These are phyloP conservation scores for Annona squamosa DNA, from an alignment of 164 flowering plant species.

Conservation along the genomic window DNA sequence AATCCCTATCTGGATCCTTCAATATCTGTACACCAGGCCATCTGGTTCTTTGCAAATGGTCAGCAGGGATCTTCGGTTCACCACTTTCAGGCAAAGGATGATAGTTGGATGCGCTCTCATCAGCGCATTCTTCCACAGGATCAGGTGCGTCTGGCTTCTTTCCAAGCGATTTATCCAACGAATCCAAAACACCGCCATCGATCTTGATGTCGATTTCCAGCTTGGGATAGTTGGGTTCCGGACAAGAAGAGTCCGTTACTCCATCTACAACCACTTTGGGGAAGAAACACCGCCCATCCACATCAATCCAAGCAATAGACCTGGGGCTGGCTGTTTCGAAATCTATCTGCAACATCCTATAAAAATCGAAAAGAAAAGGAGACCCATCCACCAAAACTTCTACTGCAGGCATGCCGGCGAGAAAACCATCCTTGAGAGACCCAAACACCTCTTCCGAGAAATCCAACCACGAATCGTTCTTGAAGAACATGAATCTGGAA, in stretches of 20 bases:
- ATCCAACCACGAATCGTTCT: slow-evolving; percentile 6
- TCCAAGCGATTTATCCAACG: background rate
- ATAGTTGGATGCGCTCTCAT: slow-evolving; percentile 14
- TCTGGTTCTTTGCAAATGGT: slow-evolving; percentile 1
- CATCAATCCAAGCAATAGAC: slow-evolving; percentile 20
- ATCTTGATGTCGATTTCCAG: slow-evolving; percentile 22
- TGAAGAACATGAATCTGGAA: slow-evolving; percentile 13
- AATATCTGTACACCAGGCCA: slow-evolving; percentile 30
- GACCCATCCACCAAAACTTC: slow-evolving; percentile 8
- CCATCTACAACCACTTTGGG: slow-evolving; percentile 7
- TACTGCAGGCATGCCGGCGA: slow-evolving; percentile 2
- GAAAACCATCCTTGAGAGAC: slow-evolving; percentile 4
- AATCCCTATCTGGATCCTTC: slow-evolving; percentile 22
- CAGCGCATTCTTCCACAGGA: slow-evolving; percentile 10
- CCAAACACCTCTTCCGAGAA: slow-evolving; percentile 4
- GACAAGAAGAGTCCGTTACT: background rate
- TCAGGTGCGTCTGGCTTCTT: slow-evolving; percentile 2
- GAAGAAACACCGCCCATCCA: slow-evolving; percentile 13
- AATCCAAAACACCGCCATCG: background rate
- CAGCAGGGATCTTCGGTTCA: background rate
- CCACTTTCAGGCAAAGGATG: slow-evolving; percentile 5
- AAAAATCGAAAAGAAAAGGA: slow-evolving; percentile 11
- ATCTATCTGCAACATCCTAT: slow-evolving; percentile 15
- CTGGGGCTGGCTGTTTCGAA: slow-evolving; percentile 1
- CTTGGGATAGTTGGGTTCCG: slow-evolving; percentile 5